Evolutionary conservation across 495 filamentous ascomycete genomes (phyloP).

Genomic region (Bryoglossum gracile): DNA sequence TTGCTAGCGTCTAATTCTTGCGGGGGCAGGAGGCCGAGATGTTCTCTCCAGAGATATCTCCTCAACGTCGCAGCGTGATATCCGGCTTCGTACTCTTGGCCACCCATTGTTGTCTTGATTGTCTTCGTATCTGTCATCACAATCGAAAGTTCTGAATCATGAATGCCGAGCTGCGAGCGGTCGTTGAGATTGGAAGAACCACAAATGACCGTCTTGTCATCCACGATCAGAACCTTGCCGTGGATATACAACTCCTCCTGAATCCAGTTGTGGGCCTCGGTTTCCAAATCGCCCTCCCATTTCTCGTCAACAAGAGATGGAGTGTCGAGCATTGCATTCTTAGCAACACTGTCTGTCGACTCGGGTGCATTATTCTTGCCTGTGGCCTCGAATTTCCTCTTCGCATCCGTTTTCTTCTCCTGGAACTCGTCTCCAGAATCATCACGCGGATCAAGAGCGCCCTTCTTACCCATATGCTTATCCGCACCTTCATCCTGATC

Average conservation of each 20-base stretch:
- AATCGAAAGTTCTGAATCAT: slow-evolving; percentile 88
- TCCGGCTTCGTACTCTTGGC: slow-evolving; percentile 63
- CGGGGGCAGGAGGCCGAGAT: slow-evolving; percentile 73
- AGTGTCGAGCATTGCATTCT: slow-evolving; percentile 70
- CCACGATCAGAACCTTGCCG: slow-evolving; percentile 78
- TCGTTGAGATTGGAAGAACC: slow-evolving; percentile 92
- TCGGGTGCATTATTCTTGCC: slow-evolving; percentile 33
- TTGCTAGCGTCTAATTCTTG: slow-evolving; percentile 63
- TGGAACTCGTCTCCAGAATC: slow-evolving; percentile 40
- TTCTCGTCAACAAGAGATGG: slow-evolving; percentile 57
- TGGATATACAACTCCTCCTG: slow-evolving; percentile 96
- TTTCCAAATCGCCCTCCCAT: slow-evolving; percentile 65
- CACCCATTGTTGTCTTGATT: slow-evolving; percentile 73
- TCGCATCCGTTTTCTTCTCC: slow-evolving; percentile 41
- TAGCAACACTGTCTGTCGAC: slow-evolving; percentile 64
- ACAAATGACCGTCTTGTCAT: slow-evolving; percentile 75
- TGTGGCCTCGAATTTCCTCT: slow-evolving; percentile 58
- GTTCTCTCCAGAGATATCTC: slow-evolving; percentile 85
- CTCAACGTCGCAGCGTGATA: slow-evolving; percentile 74
- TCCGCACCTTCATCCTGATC: slow-evolving; percentile 22
- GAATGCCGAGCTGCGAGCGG: slow-evolving; percentile 79
- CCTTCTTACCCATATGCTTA: slow-evolving; percentile 20
- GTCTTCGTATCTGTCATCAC: slow-evolving; percentile 79
- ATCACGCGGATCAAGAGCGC: slow-evolving; percentile 31
- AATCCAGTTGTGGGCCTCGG: slow-evolving; percentile 78